phyloP scores from a whole-genome alignment of 768 basidiomycete species.

The Suillus decipiens region DNA sequence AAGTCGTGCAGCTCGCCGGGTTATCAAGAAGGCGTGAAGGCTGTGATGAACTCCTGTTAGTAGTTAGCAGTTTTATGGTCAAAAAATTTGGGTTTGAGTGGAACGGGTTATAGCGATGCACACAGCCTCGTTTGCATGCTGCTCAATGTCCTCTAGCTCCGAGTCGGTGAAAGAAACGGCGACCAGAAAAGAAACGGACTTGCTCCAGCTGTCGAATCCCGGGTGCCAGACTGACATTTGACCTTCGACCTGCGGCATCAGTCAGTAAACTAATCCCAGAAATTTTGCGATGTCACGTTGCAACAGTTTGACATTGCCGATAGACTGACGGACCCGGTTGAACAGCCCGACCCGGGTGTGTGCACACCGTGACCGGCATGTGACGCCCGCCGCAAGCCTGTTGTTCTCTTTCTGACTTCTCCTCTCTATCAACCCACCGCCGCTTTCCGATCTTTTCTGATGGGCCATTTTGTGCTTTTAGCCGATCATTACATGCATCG shows the following conservation, averaged over 20 bases:
- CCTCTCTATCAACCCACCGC: neutral
- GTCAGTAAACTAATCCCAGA: too few relatives aligned
- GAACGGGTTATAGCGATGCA: conserved; percentile 52
- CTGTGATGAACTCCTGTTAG: conserved; percentile 36
- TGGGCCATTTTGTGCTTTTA: neutral
- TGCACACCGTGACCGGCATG: neutral
- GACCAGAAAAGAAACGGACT: neutral
- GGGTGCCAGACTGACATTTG: too few relatives aligned
- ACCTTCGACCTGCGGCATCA: too few relatives aligned
- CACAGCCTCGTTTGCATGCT: neutral
- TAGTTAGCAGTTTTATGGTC: conserved; percentile 30
- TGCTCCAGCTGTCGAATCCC: too few relatives aligned
- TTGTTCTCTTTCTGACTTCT: neutral
- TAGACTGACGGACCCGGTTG: neutral
- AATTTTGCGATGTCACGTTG: neutral
- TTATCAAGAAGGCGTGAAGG: conserved; percentile 46
- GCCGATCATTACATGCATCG: neutral
- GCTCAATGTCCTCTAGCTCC: neutral
- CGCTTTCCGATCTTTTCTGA: neutral
- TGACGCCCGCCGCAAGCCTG: neutral
- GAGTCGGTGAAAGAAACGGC: neutral
- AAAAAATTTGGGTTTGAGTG: conserved; percentile 58
- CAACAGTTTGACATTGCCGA: neutral
- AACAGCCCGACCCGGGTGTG: neutral
- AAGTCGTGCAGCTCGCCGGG: conserved; percentile 70